Evolutionary conservation across 2,329 filamentous ascomycete species (phyloP).

Genomic region (Chalaropsis ovoidea): DNA sequence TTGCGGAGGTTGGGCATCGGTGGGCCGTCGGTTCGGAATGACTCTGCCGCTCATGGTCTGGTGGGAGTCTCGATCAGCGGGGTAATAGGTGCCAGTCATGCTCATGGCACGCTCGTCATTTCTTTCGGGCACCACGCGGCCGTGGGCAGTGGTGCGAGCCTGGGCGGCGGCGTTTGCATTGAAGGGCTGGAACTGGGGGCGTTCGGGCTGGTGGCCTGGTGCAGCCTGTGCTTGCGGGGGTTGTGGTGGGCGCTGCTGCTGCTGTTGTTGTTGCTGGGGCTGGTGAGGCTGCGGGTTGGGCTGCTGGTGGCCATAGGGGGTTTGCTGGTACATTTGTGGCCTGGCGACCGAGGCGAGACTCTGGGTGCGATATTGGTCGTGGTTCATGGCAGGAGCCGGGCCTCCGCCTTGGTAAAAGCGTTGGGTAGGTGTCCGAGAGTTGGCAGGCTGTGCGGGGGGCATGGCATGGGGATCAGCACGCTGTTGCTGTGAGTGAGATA

Average conservation of each 20-base stretch:
- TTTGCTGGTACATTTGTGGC: slow-evolving; percentile 60
- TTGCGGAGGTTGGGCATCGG: slow-evolving; percentile 31
- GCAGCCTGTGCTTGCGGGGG: slow-evolving; percentile 27
- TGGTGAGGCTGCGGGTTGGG: slow-evolving; percentile 37
- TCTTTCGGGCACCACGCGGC: slow-evolving; percentile 79
- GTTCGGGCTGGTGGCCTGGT: slow-evolving; percentile 3
- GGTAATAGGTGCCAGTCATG: slow-evolving; percentile 64
- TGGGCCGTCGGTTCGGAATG: slow-evolving; percentile 61
- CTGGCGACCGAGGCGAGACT: slow-evolving; percentile 71
- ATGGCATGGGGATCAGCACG: slow-evolving; percentile 49
- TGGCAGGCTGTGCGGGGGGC: slow-evolving; percentile 35
- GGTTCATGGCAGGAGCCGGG: slow-evolving; percentile 62
- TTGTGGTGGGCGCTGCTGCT: slow-evolving; percentile 47
- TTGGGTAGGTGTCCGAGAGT: slow-evolving; percentile 37
- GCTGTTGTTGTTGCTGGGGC: background rate
- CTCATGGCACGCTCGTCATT: slow-evolving; percentile 94
- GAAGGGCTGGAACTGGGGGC: slow-evolving; percentile 22
- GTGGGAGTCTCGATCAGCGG: slow-evolving; percentile 65
- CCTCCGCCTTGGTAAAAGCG: slow-evolving; percentile 53
- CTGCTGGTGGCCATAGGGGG: slow-evolving; percentile 50
- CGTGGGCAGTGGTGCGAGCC: slow-evolving; percentile 79
- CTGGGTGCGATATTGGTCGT: slow-evolving; percentile 81
- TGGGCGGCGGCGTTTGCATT: slow-evolving; percentile 29
- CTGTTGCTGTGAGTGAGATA: slow-evolving; percentile 19
- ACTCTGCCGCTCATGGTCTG: slow-evolving; percentile 90